phyloP scores from a whole-genome alignment of 2,329 filamentous ascomycete species.

The Fusarium mangiferae region DNA sequence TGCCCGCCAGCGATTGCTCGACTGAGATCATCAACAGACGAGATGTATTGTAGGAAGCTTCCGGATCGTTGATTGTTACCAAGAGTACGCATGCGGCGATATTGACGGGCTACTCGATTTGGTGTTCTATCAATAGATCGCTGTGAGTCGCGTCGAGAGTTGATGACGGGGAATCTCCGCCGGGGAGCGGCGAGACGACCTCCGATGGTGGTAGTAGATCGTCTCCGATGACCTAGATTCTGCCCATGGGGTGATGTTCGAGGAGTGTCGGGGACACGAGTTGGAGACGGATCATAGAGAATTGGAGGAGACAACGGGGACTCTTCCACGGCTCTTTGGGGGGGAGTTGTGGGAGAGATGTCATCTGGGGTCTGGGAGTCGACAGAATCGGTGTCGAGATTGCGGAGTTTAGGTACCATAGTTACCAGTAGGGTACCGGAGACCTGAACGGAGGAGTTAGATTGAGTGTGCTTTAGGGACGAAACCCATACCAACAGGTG shows the following conservation, averaged over 20 bases:
- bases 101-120: neutral
- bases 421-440: too few relatives aligned
- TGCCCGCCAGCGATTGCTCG: neutral
- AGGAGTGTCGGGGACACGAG: neutral
- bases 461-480: neutral
- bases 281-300: neutral
- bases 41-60: neutral
- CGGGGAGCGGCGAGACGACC: neutral
- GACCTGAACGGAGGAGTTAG: neutral
- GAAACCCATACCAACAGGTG: neutral
- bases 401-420: neutral
- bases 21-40: neutral
- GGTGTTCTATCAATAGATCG: neutral
- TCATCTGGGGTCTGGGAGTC: neutral
- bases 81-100: neutral
- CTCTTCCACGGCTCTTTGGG: neutral
- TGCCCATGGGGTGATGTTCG: neutral
- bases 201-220: neutral
- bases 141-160: neutral
- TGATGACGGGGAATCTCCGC: neutral
- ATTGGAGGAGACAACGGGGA: neutral
- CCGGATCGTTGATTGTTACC: neutral
- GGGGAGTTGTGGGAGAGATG: neutral
- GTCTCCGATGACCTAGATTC: neutral
- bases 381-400: neutral